Conservation (phyloP, 1,284 basidiomycete species). For the Hortiboletus rubellus region DNA sequence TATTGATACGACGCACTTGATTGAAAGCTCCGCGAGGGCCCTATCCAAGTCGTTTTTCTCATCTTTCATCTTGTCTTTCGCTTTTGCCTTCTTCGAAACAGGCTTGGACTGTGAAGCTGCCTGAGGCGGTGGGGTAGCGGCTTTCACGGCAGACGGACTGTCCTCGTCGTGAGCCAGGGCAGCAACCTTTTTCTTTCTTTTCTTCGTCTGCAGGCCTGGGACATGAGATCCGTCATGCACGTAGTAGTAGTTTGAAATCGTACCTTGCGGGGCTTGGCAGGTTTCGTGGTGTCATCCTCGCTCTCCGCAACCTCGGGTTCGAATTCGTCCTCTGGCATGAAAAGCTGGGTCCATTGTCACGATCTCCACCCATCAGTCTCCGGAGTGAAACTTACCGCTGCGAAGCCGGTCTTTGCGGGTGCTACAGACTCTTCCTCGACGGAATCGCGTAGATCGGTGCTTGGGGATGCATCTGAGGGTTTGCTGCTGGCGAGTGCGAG, state of each 20-base stretch:
- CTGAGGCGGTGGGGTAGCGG: conserved; percentile 10
- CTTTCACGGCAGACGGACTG: conserved; percentile 12
- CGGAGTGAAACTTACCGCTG: conserved; percentile 48
- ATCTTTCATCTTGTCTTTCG: conserved; percentile 57
- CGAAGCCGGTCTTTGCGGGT: conserved; percentile 45
- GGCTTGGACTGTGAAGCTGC: conserved; percentile 13
- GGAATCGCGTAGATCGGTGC: conserved; percentile 26
- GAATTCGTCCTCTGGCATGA: conserved; percentile 39
- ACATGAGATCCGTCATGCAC: neutral
- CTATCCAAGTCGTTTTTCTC: conserved; percentile 81
- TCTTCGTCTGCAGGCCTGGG: conserved; percentile 39
- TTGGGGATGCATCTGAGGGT: conserved; percentile 19
- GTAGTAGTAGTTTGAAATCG: neutral
- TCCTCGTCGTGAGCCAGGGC: conserved; percentile 14
- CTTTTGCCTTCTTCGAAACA: conserved; percentile 59
- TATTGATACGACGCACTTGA: conserved; percentile 53
- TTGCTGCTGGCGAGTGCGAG: conserved; percentile 44
- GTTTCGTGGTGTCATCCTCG: conserved; percentile 26
- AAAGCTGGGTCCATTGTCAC: conserved; percentile 32
- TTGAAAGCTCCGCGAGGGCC: conserved; percentile 77
- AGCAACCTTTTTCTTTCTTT: conserved; percentile 54
- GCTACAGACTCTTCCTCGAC: conserved; percentile 30
- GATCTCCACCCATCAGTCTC: conserved; percentile 10
- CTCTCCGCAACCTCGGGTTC: conserved; percentile 40
- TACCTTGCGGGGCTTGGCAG: conserved; percentile 49